Evolutionary conservation across 106 monocot species (phyloP).

Genomic region (Dioscorea zingiberensis): DNA sequence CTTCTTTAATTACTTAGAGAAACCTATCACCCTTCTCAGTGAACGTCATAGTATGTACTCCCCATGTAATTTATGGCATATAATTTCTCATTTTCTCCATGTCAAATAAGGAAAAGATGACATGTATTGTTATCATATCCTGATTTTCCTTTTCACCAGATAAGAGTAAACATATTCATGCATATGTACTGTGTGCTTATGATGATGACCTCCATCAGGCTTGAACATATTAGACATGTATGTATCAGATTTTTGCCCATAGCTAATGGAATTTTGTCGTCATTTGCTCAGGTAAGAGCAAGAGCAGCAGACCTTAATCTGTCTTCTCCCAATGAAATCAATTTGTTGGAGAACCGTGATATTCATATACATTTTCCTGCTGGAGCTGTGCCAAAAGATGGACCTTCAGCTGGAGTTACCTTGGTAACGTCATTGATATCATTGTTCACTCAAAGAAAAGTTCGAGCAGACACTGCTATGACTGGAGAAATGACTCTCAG

Average conservation of each 20-base stretch:
- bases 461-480: constrained; percentile 94
- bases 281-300: constrained; percentile 68
- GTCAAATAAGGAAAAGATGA: too few relatives aligned
- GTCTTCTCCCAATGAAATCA: constrained; percentile 31
- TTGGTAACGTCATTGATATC: constrained; percentile 93
- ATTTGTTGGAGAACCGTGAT: constrained; percentile 75
- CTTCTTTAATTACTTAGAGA: too few relatives aligned
- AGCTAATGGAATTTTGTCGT: constrained; percentile 5
- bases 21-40: too few relatives aligned
- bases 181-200: too few relatives aligned
- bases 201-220: too few relatives aligned
- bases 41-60: too few relatives aligned
- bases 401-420: constrained; percentile 98
- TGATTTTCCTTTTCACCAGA: too few relatives aligned
- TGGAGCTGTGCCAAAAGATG: constrained; percentile 97
- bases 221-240: too few relatives aligned
- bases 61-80: too few relatives aligned
- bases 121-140: too few relatives aligned
- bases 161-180: too few relatives aligned
- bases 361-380: constrained; percentile 99
- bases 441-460: constrained; percentile 75
- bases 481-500: constrained; percentile 96
- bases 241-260: not conserved
- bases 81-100: too few relatives aligned
- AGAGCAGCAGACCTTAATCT: constrained; percentile 75